These are phyloP conservation scores for Cryphonectria radicalis DNA, from an alignment of 2,329 filamentous ascomycete species.

Conservation along the genomic window DNA sequence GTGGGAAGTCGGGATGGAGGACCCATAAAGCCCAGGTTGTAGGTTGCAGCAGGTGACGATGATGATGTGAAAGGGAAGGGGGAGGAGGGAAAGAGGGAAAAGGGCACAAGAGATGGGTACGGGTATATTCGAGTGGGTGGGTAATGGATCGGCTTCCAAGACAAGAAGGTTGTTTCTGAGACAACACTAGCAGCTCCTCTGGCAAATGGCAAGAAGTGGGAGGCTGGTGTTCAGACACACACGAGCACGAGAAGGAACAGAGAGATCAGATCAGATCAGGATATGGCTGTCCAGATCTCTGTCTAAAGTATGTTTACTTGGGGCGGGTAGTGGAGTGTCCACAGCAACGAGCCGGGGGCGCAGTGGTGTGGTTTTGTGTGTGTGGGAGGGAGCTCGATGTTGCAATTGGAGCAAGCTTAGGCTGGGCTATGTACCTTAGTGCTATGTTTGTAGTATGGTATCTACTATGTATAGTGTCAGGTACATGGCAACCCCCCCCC, in stretches of 20 bases:
- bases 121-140: neutral
- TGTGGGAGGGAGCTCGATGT: neutral
- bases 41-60: conserved; percentile 2
- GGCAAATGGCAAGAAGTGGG: conserved; percentile 16
- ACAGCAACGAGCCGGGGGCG: conserved; percentile 11
- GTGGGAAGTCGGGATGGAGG: neutral
- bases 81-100: neutral
- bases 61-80: neutral
- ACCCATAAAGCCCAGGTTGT: neutral
- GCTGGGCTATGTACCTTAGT: neutral
- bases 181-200: conserved; percentile 6
- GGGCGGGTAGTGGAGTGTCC: conserved; percentile 4
- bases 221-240: conserved; percentile 19
- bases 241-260: conserved; percentile 2
- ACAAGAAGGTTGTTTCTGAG: conserved; percentile 14
- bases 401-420: neutral
- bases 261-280: conserved; percentile 4
- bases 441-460: neutral
- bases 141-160: conserved; percentile 4
- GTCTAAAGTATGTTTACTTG: conserved; percentile 7
- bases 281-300: neutral
- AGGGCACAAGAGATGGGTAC: neutral
- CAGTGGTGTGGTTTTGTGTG: neutral
- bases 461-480: neutral
- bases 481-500: neutral